Percentiles rank a stretch among this genome's conserved stretches.
Evolutionary conservation across 352 stramenopile species (phyloP).

Genomic region (Phytophthora niederhauseri): DNA sequence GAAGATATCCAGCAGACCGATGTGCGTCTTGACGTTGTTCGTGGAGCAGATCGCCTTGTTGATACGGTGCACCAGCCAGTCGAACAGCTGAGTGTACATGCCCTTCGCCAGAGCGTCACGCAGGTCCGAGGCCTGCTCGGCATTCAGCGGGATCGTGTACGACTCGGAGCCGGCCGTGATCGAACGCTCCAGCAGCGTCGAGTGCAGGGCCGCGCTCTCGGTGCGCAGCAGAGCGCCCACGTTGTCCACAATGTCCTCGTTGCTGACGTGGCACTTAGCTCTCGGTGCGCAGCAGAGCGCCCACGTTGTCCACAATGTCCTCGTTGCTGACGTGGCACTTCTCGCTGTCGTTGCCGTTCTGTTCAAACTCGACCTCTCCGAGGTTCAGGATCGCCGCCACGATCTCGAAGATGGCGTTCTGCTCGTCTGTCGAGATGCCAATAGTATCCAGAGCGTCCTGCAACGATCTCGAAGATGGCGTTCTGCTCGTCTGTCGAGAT

Average conservation of each 20-base stretch:
- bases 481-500: constrained; percentile 91
- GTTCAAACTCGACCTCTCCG: constrained; percentile 94
- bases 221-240: constrained; percentile 67
- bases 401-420: constrained; percentile 94
- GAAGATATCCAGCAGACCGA: constrained; percentile 96
- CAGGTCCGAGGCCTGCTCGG: constrained; percentile 89
- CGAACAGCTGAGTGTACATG: constrained; percentile 96
- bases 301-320: constrained; percentile 61
- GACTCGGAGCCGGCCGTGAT: constrained; percentile 95
- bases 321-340: constrained; percentile 64
- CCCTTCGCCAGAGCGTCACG: constrained; percentile 96
- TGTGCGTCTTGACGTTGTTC: constrained; percentile 79
- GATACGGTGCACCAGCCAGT: constrained; percentile 94
- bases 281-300: constrained; percentile 63
- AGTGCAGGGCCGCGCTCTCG: constrained; percentile 72
- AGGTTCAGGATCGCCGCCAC: constrained; percentile 97
- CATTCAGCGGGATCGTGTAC: constrained; percentile 92
- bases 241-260: constrained; percentile 62
- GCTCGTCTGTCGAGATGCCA: constrained; percentile 86
- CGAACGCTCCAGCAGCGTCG: constrained; percentile 88
- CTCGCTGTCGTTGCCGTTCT: constrained; percentile 48
- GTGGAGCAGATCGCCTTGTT: constrained; percentile 84
- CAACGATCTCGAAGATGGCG: constrained; percentile 92
- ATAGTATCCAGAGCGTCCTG: constrained; percentile 91
- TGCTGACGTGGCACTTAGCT: constrained; percentile 61